A percentile compares a stretch with the other conserved stretches of the same genome.
Conservation (phyloP, 306 rosid species). For the Rosa rugosa region DNA sequence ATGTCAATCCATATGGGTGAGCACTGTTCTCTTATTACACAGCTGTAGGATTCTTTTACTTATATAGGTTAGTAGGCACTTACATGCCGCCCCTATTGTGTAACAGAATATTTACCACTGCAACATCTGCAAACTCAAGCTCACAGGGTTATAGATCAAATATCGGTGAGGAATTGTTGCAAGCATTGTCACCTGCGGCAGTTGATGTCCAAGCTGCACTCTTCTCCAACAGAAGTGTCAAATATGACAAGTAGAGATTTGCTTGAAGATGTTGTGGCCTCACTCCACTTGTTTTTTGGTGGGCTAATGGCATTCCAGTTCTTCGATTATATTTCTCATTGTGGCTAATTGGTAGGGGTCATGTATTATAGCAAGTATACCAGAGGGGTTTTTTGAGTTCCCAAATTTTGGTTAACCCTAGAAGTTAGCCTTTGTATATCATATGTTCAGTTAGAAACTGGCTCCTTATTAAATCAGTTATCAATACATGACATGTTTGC, state of each 20-base stretch:
- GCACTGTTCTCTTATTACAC: neutral
- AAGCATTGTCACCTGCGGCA: neutral
- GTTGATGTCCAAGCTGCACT: neutral
- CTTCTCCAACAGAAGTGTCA: neutral
- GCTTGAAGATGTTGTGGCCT: constrained; percentile 2
- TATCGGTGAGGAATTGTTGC: neutral
- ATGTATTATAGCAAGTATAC: neutral
- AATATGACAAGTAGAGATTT: neutral
- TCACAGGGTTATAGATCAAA: neutral
- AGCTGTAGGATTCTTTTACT: neutral
- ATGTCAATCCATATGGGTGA: constrained; percentile 20
- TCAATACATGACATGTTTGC: too few relatives aligned
- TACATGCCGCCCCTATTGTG: neutral
- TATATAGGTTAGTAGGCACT: neutral
- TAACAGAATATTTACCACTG: constrained; percentile 5
- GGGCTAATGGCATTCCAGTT: neutral
- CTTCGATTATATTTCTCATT: neutral
- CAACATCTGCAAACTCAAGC: neutral
- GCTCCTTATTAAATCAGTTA: neutral
- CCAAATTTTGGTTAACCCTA: neutral
- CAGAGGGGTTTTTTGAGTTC: neutral
- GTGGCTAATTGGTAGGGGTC: neutral
- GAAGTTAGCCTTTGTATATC: neutral
- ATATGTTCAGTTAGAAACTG: neutral
- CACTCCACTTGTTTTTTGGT: neutral